Evolutionary conservation across 177 flowering plant species (phyloP), one percentile per base, ranked within the genome.

Genomic region (Vitis hybrid): DNA sequence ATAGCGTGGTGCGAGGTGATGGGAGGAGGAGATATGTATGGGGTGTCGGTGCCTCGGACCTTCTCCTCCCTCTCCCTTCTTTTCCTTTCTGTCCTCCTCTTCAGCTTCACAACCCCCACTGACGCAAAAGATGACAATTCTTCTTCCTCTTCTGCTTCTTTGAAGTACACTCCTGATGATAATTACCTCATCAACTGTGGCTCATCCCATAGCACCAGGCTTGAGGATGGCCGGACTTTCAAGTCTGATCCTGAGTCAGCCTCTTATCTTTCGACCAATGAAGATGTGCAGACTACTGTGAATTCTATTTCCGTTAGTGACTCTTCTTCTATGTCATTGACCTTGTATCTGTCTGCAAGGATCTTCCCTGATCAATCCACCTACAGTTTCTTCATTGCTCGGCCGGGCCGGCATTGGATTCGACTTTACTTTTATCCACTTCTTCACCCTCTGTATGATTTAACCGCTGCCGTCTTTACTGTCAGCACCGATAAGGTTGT

Each of bases 341-440:
- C 89, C 31, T 70, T 94, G 51, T 87, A 77, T 65, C 81, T 61
- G 1, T 81, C 85, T 0, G 92, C 94, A 1, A 80, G 89, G 68
- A 78, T 93, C 31, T 90, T 93, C 66, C 52, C 80, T 0, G 72
- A 57, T 0, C 67, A 72, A 29, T 84, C 98, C 0, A 76, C 71
- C 4, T 93, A 86, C 74, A 82, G 78, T 14, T 90, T 93, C 69
- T 78, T 60, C 66, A 75, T 93, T 14, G 65, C 86, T 22, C 75
- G 67, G 3, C 79, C 78, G 0, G 97, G 98, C 11, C 72, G 74
- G 8, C 96, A 93, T 65, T 93, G 85, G 82, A 31, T 94, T 3
- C 90, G 97, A 0, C 88, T 94, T 15, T 83, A 94, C 76, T 93
- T 93, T 71, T 81, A 81, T 67, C 92, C 99, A 0, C 64, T 94